Base-by-base conservation (phyloP, 768 basidiomycete species). In the Agaricus blazei region DNA sequence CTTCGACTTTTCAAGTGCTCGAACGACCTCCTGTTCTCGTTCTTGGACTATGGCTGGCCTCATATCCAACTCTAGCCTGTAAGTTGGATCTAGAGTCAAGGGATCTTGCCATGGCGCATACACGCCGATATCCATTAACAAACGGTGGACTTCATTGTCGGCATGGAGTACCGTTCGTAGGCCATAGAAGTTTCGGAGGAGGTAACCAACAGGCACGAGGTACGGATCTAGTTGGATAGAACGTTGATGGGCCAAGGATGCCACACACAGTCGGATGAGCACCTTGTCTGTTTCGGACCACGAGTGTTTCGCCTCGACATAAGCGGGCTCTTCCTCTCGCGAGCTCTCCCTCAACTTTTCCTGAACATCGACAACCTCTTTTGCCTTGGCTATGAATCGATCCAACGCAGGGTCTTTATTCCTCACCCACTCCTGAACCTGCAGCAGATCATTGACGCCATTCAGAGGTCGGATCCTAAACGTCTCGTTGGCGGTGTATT, bases 101-200 rank as follows among this genome's bases (percentile, higher is more conserved):
- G 58, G 40, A 38, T 93, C 86, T 60, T 93, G 84, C 95, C 95
- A 97, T 1, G 88, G 85, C 2, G 87, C 77, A 23, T 90, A 64
- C 6, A 85, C 78, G 6, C 96, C 94, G 12, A 96, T 63, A 44
- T 90, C 83, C 14, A 82, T 65, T 36, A 97, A 72, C 23, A 86
- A 67, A 34, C 42, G 41, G 12, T 56, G 54, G 6, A 49, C 47
- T 29, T 44, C 23, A 55, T 69, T 70, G 60, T 79, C 72, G 24
- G 80, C 67, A 23, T 67, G 54, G 12, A 64, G 62, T 42, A 78
- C 59, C 31, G 60, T 60, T 0, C 61, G 63, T 4, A 60, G 57
- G 26, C 76, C 72, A 19, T 75, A 71, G 26, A 92, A 63, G 45
- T 69, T 66, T 63, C 85, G 87, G 38, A 93, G 60, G 52, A 96